Base-by-base conservation (phyloP, 306 rosid genomes). In the Medicago lupulina region DNA sequence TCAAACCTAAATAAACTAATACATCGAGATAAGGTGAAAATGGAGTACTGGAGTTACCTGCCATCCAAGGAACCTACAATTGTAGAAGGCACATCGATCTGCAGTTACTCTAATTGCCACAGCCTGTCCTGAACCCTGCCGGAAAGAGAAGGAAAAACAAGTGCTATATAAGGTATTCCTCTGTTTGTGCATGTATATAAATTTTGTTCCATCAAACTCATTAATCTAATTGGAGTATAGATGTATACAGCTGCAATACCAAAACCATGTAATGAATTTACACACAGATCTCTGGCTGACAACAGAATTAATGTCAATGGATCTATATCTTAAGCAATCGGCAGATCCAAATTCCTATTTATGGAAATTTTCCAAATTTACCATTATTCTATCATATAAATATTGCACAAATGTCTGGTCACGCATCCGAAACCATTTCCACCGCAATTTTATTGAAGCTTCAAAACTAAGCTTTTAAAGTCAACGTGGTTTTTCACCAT, bases 1-100 rank as follows among this genome's bases (percentile, higher is more conserved):
- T 25, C 71, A 65, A 47, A 73, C 65, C 62, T 69, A 70, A 55
- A 36, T 53, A 58, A 40, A 80, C 8, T 18, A 57, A 83, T 40
- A 76, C 10, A 69, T 41, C 44, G 28, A 73, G 73, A 74, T 38
- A 23, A 3, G 40, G 7, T 5, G 15, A 44, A 6, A 70, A 47
- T 18, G 70, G 55, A 74, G 43, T 68, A 50, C 51, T 15, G 61
- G 62, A 67, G 25, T 50, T 89, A 92, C 98, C 98, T 95, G 98
- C 98, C 98, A 95, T 67, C 98, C 98, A 41, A 92, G 97, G 87
- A 95, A 95, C 74, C 95, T 90, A 87, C 98, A 95, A 82, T 92
- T 95, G 82, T 95, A 95, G 85, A 95, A 95, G 79, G 97, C 96
- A 76, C 97, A 92, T 69, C 98, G 88, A 85, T 95, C 98, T 51